phyloP scores from a whole-genome alignment of 768 basidiomycete species.

The Pleurotus giganteus region DNA sequence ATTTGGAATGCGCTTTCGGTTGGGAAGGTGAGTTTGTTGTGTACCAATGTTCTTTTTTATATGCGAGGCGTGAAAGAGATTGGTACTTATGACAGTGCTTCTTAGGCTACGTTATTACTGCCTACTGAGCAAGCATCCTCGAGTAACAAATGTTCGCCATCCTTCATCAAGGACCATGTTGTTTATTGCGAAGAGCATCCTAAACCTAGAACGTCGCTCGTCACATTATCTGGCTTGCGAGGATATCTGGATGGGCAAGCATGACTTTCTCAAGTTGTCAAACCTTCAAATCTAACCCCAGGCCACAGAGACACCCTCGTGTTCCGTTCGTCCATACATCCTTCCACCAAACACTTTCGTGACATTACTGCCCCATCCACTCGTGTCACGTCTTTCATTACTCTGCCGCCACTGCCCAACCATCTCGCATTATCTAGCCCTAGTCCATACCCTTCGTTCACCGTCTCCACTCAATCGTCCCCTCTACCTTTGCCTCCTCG shows the following conservation, averaged over 20 bases:
- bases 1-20: constrained; percentile 62
- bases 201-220: constrained; percentile 47
- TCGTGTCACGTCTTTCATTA: constrained; percentile 32
- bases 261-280: neutral
- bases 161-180: constrained; percentile 84
- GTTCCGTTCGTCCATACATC: constrained; percentile 24
- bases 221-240: constrained; percentile 83
- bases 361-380: constrained; percentile 25
- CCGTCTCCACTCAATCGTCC: constrained; percentile 3
- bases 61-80: neutral
- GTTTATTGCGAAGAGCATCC: constrained; percentile 57
- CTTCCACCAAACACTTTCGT: constrained; percentile 16
- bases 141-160: constrained; percentile 59
- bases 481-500: constrained; percentile 10
- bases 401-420: constrained; percentile 27
- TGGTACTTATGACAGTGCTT: constrained; percentile 8
- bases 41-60: no score
- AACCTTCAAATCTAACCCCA: constrained; percentile 7
- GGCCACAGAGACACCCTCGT: constrained; percentile 35
- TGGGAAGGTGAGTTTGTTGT: constrained; percentile 68
- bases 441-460: constrained; percentile 8
- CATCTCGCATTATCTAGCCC: constrained; percentile 4
- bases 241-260: constrained; percentile 65
- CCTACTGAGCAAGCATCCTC: constrained; percentile 60
- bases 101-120: constrained; percentile 76